phyloP scores from a whole-genome alignment of 2,329 filamentous ascomycete species.

The Epichloe glyceriae region DNA sequence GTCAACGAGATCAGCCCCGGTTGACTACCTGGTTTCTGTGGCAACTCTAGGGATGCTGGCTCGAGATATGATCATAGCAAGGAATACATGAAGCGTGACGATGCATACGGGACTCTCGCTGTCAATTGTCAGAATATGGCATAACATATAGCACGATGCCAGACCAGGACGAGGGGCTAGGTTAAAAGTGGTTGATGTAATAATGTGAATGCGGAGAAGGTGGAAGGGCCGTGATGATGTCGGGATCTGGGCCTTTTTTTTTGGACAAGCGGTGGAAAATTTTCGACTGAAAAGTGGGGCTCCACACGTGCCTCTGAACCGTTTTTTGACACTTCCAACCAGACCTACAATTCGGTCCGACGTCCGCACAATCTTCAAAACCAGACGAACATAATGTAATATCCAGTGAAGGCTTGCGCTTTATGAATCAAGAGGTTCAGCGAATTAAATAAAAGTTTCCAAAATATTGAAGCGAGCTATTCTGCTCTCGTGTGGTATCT shows the following conservation, averaged over 20 bases:
- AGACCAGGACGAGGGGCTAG: background rate
- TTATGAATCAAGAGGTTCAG: background rate
- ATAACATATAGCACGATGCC: background rate
- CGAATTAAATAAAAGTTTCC: too few relatives aligned
- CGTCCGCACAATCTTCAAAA: background rate
- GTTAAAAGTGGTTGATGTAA: background rate
- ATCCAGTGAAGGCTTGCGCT: too few relatives aligned
- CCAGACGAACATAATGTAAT: too few relatives aligned
- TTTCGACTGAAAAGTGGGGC: slow-evolving; percentile 15
- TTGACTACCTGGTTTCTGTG: background rate
- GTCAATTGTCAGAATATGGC: background rate
- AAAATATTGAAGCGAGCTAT: background rate
- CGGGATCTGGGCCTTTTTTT: slow-evolving; percentile 5
- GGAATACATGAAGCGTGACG: background rate
- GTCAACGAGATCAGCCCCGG: background rate
- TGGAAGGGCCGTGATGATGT: slow-evolving; percentile 3
- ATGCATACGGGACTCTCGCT: background rate
- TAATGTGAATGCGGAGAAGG: background rate
- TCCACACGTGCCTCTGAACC: slow-evolving; percentile 16
- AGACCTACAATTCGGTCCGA: background rate
- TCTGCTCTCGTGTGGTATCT: background rate
- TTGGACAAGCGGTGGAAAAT: slow-evolving; percentile 8
- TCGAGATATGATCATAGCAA: background rate
- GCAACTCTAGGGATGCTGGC: slow-evolving; percentile 1
- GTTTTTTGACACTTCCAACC: background rate